Base-by-base conservation (phyloP, 2,329 filamentous ascomycete species). In the Bipolaris zeicola region DNA sequence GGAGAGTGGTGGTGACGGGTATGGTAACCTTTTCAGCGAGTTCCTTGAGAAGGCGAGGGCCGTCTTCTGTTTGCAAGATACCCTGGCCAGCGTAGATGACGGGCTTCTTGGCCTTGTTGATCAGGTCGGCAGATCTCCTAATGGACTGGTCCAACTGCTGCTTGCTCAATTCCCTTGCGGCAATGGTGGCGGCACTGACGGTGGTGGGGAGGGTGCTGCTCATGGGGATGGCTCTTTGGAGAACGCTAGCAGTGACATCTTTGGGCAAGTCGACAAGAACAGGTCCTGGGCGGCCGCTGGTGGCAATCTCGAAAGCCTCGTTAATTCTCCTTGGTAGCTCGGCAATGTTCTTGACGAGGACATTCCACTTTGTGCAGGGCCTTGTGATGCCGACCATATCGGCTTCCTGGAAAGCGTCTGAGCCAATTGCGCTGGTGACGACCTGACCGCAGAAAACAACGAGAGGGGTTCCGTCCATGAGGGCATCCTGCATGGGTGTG, bases 321-420 rank as follows among this genome's bases (percentile, higher is more conserved):
- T 97, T 96, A 74, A 98, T 98, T 64, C 94, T 87, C 69, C 91
- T 87, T 48, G 95, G 95, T 53, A 99, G 83, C 79, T 99, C 95
- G 48, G 91, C 92, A 52, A 96, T 88, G 76, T 89, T 94, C 84
- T 96, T 97, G 46, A 97, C 92, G 92, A 98, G 96, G 58, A 96
- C 92, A 70, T 98, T 98, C 95, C 95, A 99, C 82, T 98, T 98
- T 67, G 93, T 97, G 83, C 93, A 97, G 18, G 93, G 88, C 71
- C 94, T 86, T 33, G 92, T 96, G 76, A 99, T 98, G 66, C 94
- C 94, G 57, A 97, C 83, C 34, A 96, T 88, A 73, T 99, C 95
- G 57, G 92, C 93, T 79, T 98, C 95, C 77, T 99, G 95, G 84
- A 98, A 98, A 54, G 92, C 92, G 76, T 98, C 94, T 61, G 90